Evolutionary conservation across 305 asterid genomes (phyloP), one percentile per base, ranked within the genome.

Genomic region (Fraxinus sp.): DNA sequence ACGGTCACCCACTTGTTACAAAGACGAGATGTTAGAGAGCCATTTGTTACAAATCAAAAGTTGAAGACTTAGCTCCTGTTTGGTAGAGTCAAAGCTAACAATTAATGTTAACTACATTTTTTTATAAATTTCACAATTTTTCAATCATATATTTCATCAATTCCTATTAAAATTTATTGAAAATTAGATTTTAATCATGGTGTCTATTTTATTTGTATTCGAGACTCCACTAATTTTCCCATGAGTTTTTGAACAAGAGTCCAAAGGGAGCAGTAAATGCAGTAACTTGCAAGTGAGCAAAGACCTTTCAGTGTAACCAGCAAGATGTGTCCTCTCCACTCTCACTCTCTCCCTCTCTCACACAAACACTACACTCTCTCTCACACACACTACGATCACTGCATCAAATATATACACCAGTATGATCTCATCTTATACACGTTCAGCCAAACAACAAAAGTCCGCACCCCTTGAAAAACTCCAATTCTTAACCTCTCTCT

Each of bases 401-500:
- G 76, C 32, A 14, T 30, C 39, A 49, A 49, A 74, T 33, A 74
- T 28, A 22, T 44, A 85, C 62, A 76, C 75, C 68, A 76, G 79
- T 49, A 82, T 83, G 86, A 86, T 87, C 88, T 74, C 89, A 86
- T 82, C 86, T 87, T 83, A 35, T 89, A 86, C 91, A 28, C 82
- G 85, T 88, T 89, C 79, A 83, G 88, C 81, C 87, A 49, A 78
- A 80, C 90, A 83, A 79, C 41, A 49, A 4, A 32, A 80, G 86
- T 78, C 76, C 68, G 62, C 44, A 44, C 75, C 74, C 85, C 81
- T 77, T 16, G 39, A 57, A 68, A 70, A 86, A 82, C 84, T 75
- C 80, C 78, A 76, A 52, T 13, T 26, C 70, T 11, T 62, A 59
- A 37, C 66, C 71, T 4, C 79, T 13, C 1, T 1, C 37, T 24